Base-by-base conservation (phyloP, 805 yeast genomes). In the Ascoidea rubescens region DNA sequence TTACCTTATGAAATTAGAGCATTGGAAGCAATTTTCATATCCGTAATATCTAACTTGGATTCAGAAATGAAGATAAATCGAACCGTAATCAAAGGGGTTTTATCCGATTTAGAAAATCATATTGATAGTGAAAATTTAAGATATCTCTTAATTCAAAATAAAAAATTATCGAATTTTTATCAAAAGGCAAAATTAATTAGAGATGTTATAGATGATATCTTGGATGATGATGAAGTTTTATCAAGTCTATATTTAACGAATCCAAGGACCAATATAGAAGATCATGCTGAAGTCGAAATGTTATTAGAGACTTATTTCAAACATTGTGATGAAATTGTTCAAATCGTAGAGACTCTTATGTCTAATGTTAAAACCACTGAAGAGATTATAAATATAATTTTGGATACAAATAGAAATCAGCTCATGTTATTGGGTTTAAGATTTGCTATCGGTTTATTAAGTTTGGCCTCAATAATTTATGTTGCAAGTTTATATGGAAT, bases 241-340 rank as follows among this genome's bases (percentile, higher is more conserved):
- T 79, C 80, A 37, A 84, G 78, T 7, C 83, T 90, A 90, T 87
- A 86, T 62, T 67, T 89, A 51, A 77, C 53, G 33, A 42, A 53
- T 45, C 43, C 55, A 48, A 2, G 59, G 52, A 14, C 56, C 50
- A 43, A 51, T 57, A 49, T 58, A 55, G 57, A 56, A 1, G 78
- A 77, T 61, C 75, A 73, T 56, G 86, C 83, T 6, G 96, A 90
- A 59, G 74, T 87, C 21, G 97, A 90, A 65, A 84, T 89, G 82
- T 71, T 90, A 50, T 64, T 90, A 21, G 97, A 90, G 62, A 79
- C 96, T 0, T 90, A 90, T 67, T 89, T 87, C 66, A 84, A 85
- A 54, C 96, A 89, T 59, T 84, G 91, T 62, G 96, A 90, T 62
- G 97, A 90, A 68, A 81, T 85, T 58, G 96, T 89, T 5, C 97